Evolutionary conservation across 202 grass and related monocot genomes (phyloP).

Genomic region (Thinopyrum obtusiflorum): DNA sequence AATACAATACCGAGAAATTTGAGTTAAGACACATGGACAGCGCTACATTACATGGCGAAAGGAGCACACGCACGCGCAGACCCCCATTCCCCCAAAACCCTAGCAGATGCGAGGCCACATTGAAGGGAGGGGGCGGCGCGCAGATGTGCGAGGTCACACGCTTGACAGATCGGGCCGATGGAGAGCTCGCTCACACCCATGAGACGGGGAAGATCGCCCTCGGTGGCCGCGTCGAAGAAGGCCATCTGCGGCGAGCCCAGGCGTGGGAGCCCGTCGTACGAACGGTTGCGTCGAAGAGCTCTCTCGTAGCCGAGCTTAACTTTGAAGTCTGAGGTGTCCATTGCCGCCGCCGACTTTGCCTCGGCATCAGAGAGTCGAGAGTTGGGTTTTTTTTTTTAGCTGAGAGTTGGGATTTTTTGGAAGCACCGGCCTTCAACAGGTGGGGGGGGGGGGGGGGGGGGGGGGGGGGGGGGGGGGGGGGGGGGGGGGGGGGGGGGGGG

Average conservation of each 20-base stretch:
- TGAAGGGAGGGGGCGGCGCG: background rate
- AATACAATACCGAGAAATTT: background rate
- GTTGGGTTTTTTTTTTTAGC: background rate
- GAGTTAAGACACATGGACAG: background rate
- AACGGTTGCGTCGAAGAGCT: background rate
- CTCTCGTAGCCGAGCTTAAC: background rate
- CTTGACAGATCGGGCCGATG: too few relatives aligned
- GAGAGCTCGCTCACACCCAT: too few relatives aligned
- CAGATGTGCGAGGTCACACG: background rate
- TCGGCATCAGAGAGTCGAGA: background rate
- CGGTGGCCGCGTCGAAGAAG: too few relatives aligned
- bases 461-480: too few relatives aligned
- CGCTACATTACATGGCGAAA: background rate
- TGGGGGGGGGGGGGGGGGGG: too few relatives aligned
- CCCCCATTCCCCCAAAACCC: background rate
- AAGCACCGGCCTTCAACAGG: conserved; percentile 14
- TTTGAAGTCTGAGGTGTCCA: background rate
- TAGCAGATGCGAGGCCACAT: background rate
- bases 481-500: too few relatives aligned
- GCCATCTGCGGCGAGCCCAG: too few relatives aligned
- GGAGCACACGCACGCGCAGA: background rate
- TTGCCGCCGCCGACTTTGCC: background rate
- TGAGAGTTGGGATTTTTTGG: background rate
- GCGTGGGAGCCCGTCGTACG: background rate
- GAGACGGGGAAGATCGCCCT: too few relatives aligned